Conservation (phyloP, 768 basidiomycete species). For the Gymnopilus junonius region DNA sequence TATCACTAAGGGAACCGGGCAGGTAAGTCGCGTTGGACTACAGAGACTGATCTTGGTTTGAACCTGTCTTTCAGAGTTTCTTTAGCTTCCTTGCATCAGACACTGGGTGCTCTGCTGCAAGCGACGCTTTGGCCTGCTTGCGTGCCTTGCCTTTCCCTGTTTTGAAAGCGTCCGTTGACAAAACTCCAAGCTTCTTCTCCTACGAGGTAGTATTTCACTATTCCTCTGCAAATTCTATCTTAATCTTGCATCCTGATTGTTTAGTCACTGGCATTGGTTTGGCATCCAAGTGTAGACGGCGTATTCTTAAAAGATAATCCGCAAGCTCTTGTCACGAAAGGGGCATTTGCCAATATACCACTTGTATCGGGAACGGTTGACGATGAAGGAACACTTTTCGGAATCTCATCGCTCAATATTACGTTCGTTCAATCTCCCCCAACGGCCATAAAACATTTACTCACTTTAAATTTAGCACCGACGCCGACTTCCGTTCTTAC, state of each 20-base stretch:
- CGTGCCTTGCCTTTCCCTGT: slow-evolving; percentile 39
- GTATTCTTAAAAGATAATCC: slow-evolving; percentile 49
- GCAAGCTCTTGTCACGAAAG: slow-evolving; percentile 43
- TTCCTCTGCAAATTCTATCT: neutral
- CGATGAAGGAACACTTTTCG: slow-evolving; percentile 58
- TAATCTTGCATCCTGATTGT: neutral
- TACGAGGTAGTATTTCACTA: slow-evolving; percentile 39
- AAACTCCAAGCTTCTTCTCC: slow-evolving; percentile 44
- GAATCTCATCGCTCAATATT: slow-evolving; percentile 45
- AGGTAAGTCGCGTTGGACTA: slow-evolving; percentile 18
- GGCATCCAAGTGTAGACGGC: slow-evolving; percentile 57
- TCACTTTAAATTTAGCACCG: slow-evolving; percentile 17
- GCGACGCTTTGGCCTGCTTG: slow-evolving; percentile 50
- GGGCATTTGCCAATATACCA: slow-evolving; percentile 50
- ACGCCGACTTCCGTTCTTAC: slow-evolving; percentile 24
- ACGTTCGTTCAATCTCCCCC: slow-evolving; percentile 35
- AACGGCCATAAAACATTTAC: neutral
- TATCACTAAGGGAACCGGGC: slow-evolving; percentile 41
- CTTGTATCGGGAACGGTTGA: slow-evolving; percentile 54
- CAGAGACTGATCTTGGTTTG: neutral
- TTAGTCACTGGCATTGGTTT: slow-evolving; percentile 47
- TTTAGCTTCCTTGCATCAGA: slow-evolving; percentile 48
- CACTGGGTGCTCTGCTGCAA: slow-evolving; percentile 42
- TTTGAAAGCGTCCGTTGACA: slow-evolving; percentile 48
- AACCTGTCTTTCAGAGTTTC: slow-evolving; percentile 24